These are phyloP conservation scores for Retiboletus flavoniger DNA, from an alignment of 1,284 basidiomycete genomes.

Conservation along the genomic window DNA sequence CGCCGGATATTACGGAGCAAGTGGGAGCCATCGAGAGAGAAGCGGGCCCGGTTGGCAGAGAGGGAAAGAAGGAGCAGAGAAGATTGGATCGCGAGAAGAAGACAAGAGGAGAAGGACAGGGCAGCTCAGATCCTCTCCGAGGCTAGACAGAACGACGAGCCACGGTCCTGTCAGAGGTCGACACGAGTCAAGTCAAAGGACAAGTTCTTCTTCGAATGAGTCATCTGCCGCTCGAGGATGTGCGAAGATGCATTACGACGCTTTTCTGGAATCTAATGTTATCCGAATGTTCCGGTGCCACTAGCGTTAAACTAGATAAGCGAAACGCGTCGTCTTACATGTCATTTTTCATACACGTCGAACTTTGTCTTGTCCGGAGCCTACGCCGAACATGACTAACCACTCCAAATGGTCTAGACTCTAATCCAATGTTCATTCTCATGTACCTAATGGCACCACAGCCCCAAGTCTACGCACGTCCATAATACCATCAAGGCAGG, in stretches of 20 bases:
- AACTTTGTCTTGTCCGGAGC: neutral
- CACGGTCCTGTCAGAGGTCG: slow-evolving; percentile 10
- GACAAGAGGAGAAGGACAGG: slow-evolving; percentile 44
- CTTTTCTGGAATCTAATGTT: neutral
- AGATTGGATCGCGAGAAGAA: slow-evolving; percentile 41
- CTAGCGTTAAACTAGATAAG: neutral
- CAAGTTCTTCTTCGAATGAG: slow-evolving; percentile 44
- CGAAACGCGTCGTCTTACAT: slow-evolving; percentile 10
- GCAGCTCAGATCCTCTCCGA: slow-evolving; percentile 32
- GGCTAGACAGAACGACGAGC: slow-evolving; percentile 24
- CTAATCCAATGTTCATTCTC: slow-evolving; percentile 14
- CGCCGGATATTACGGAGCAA: slow-evolving; percentile 80
- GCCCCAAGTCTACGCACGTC: neutral
- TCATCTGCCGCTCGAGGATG: slow-evolving; percentile 12
- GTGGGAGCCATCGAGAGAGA: slow-evolving; percentile 67
- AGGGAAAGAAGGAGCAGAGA: slow-evolving; percentile 54
- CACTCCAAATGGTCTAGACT: neutral
- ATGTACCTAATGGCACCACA: slow-evolving; percentile 7
- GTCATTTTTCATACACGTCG: slow-evolving; percentile 1
- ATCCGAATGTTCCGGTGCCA: neutral
- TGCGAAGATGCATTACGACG: slow-evolving; percentile 11
- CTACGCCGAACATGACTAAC: neutral
- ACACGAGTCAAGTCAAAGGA: slow-evolving; percentile 35
- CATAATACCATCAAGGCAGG: slow-evolving; percentile 13
- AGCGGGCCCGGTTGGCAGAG: slow-evolving; percentile 52